Percentiles rank a stretch among this genome's conserved stretches.
These are phyloP conservation scores for Polygonum aviculare DNA, from an alignment of 148 eudicot genomes.

Conservation along the genomic window DNA sequence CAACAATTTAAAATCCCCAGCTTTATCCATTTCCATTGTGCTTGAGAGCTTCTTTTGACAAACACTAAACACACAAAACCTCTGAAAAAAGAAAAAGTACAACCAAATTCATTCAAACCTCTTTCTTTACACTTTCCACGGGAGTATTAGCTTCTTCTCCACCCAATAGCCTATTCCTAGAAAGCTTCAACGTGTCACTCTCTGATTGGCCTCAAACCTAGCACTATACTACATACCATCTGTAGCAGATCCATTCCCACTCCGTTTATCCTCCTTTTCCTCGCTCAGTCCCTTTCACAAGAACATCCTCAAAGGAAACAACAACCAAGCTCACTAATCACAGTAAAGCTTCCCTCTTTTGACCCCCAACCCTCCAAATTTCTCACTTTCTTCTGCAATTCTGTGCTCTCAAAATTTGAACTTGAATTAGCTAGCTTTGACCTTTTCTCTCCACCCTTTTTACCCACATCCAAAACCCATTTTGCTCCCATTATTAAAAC, in stretches of 20 bases:
- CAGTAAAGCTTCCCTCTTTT: slow-evolving; percentile 4
- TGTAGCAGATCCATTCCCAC: slow-evolving; percentile 9
- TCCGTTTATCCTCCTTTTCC: neutral
- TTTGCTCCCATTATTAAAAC: neutral
- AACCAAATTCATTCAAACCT: neutral
- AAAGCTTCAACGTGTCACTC: neutral
- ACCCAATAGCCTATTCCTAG: neutral
- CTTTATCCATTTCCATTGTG: slow-evolving; percentile 6
- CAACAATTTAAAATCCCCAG: neutral
- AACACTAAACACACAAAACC: neutral
- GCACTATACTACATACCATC: neutral
- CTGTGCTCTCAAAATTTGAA: slow-evolving; percentile 5
- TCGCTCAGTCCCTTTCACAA: slow-evolving; percentile 3
- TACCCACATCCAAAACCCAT: neutral
- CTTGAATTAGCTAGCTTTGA: slow-evolving; percentile 10
- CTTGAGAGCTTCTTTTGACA: neutral
- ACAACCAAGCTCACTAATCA: neutral
- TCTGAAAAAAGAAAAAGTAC: neutral
- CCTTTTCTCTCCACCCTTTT: neutral
- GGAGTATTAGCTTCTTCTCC: neutral
- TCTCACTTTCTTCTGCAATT: neutral
- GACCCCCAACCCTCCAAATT: neutral
- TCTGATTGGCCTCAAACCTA: neutral
- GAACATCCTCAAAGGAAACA: slow-evolving; percentile 11
- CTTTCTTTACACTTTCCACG: neutral